Evolutionary conservation across 108 stramenopile genomes (phyloP).

Genomic region (Conticribra guillardii): DNA sequence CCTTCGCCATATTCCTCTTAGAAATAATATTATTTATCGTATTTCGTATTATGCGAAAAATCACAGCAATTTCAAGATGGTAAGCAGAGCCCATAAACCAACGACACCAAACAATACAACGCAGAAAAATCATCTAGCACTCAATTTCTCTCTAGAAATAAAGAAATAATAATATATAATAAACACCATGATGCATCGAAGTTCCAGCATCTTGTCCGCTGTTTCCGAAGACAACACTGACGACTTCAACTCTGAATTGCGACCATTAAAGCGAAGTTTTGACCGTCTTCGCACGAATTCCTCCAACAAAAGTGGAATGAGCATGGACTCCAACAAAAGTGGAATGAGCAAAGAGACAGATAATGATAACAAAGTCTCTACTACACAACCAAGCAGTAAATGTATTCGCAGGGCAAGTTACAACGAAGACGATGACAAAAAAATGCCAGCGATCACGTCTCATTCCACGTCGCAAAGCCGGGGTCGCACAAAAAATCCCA

Average conservation of each 20-base stretch:
- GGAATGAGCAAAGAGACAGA: background rate
- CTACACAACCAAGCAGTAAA: background rate
- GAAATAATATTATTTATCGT: no score
- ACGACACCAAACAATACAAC: no score
- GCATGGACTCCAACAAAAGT: background rate
- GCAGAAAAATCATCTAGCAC: background rate
- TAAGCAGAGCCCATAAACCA: no score
- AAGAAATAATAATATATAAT: constrained; percentile 3
- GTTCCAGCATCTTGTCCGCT: constrained; percentile 34
- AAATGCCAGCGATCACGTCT: background rate
- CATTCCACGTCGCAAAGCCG: background rate
- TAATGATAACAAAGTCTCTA: no score
- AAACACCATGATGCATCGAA: constrained; percentile 4
- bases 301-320: background rate
- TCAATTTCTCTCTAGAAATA: background rate
- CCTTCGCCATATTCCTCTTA: no score
- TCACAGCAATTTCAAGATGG: no score
- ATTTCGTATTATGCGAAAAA: no score
- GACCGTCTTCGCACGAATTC: background rate
- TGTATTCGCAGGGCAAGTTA: background rate
- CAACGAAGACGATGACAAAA: background rate
- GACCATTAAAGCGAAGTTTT: constrained; percentile 18
- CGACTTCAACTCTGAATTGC: constrained; percentile 8
- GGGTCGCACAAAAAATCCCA: background rate
- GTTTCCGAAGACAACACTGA: constrained; percentile 9